Percentiles rank a stretch among this genome's conserved stretches.
Conservation (phyloP, 1,284 basidiomycete species). For the Rhodotorula sp. region DNA sequence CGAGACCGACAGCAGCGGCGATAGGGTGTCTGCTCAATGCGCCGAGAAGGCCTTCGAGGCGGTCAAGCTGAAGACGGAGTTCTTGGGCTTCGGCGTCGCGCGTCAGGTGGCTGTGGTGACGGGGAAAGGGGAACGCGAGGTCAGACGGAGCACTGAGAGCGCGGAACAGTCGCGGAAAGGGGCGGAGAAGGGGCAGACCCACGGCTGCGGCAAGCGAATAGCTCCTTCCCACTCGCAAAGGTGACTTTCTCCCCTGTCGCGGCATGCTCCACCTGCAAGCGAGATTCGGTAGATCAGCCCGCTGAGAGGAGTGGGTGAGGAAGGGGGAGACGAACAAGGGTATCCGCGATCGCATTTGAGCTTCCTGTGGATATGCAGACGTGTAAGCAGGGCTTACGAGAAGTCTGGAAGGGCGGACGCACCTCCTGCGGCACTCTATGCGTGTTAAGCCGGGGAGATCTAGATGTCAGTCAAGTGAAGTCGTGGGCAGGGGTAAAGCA, state of each 20-base stretch:
- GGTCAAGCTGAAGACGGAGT: slow-evolving; percentile 33
- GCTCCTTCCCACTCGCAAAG: slow-evolving; percentile 40
- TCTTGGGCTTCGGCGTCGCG: slow-evolving; percentile 38
- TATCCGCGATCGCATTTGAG: slow-evolving; percentile 33
- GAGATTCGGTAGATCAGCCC: too few relatives aligned
- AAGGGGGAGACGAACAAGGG: slow-evolving; percentile 12
- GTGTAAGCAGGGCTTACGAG: not conserved
- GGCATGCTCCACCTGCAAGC: slow-evolving; percentile 27
- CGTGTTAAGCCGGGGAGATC: not conserved
- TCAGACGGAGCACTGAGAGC: not conserved
- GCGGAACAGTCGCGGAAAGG: too few relatives aligned
- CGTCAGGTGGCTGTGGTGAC: slow-evolving; percentile 22
- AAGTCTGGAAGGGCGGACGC: not conserved
- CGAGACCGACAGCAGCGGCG: not conserved
- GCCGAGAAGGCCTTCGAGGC: slow-evolving; percentile 32
- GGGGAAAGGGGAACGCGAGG: not conserved
- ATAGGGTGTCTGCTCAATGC: slow-evolving; percentile 5
- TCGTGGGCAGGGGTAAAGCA: too few relatives aligned
- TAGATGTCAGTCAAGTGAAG: not conserved
- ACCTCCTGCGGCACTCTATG: slow-evolving; percentile 12
- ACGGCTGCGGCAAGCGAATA: slow-evolving; percentile 33
- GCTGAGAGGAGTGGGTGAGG: not conserved
- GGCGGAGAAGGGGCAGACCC: not conserved
- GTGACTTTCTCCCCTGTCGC: slow-evolving; percentile 36
- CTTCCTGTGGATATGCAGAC: not conserved